These are phyloP conservation scores for Alternaria brassicae DNA, from an alignment of 2,329 filamentous ascomycete species.

Conservation along the genomic window DNA sequence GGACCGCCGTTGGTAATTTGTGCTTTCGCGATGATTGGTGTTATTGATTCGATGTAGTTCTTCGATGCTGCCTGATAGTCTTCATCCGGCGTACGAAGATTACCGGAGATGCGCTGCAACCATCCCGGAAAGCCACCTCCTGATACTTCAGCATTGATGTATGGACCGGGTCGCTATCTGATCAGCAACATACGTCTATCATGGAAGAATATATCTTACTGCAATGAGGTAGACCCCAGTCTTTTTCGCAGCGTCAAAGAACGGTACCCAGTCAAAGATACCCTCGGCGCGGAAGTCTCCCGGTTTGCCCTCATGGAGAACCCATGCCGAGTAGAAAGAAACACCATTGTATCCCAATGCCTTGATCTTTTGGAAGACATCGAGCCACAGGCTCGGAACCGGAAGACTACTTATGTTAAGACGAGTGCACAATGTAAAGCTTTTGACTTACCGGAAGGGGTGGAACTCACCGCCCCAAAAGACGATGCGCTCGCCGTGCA, in stretches of 20 bases:
- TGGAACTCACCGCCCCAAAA: slow-evolving; percentile 77
- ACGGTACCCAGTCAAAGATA: slow-evolving; percentile 73
- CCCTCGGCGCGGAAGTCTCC: slow-evolving; percentile 73
- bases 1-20: slow-evolving; percentile 84
- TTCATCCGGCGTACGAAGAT: slow-evolving; percentile 66
- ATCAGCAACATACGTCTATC: slow-evolving; percentile 3
- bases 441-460: slow-evolving; percentile 60
- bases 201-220: slow-evolving; percentile 25
- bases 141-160: slow-evolving; percentile 77
- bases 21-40: slow-evolving; percentile 71
- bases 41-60: slow-evolving; percentile 61
- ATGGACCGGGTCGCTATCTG: slow-evolving; percentile 63
- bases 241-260: slow-evolving; percentile 74
- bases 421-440: not conserved
- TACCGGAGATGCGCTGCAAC: slow-evolving; percentile 69
- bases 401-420: slow-evolving; percentile 55
- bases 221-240: slow-evolving; percentile 78
- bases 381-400: slow-evolving; percentile 68
- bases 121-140: slow-evolving; percentile 82
- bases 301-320: slow-evolving; percentile 72
- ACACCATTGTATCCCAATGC: slow-evolving; percentile 78
- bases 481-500: slow-evolving; percentile 71
- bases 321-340: slow-evolving; percentile 80
- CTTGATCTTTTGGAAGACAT: slow-evolving; percentile 81
- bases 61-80: slow-evolving; percentile 71